Evolutionary conservation across 495 filamentous ascomycete species (phyloP).

Genomic region (Tirmania nivea): DNA sequence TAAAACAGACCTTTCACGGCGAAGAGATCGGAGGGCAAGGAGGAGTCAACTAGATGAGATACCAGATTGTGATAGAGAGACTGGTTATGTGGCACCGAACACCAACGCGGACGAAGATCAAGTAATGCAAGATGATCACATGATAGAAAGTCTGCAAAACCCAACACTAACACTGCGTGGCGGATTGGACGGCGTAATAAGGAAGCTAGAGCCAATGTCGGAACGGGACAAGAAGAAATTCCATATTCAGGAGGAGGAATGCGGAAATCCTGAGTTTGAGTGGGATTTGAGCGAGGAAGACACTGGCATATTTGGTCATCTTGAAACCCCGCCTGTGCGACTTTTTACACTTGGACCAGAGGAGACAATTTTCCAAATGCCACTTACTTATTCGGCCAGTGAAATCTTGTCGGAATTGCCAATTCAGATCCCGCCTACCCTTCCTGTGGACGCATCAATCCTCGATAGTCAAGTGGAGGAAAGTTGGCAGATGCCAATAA

Average conservation of each 20-base stretch:
- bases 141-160: not conserved
- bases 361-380: conserved; percentile 58
- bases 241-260: conserved; percentile 12
- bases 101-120: not conserved
- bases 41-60: not conserved
- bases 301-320: not conserved
- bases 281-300: conserved; percentile 7
- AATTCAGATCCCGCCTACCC: conserved; percentile 41
- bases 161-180: not conserved
- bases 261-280: conserved; percentile 6
- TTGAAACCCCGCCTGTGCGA: conserved; percentile 35
- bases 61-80: not conserved
- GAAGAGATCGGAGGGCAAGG: not conserved
- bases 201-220: not conserved
- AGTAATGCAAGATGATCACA: not conserved
- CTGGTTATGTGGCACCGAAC: not conserved
- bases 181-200: no score
- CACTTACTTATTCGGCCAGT: conserved; percentile 52
- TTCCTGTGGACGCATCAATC: conserved; percentile 7
- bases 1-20: conserved; percentile 1
- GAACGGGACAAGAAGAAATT: not conserved
- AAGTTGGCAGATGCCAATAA: conserved; percentile 26
- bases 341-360: conserved; percentile 67
- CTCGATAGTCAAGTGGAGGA: conserved; percentile 14
- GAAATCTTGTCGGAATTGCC: conserved; percentile 74